These are phyloP conservation scores for Auxenochlorella pyrenoidosa DNA, from an alignment of 139 green algal genomes.

Conservation along the genomic window DNA sequence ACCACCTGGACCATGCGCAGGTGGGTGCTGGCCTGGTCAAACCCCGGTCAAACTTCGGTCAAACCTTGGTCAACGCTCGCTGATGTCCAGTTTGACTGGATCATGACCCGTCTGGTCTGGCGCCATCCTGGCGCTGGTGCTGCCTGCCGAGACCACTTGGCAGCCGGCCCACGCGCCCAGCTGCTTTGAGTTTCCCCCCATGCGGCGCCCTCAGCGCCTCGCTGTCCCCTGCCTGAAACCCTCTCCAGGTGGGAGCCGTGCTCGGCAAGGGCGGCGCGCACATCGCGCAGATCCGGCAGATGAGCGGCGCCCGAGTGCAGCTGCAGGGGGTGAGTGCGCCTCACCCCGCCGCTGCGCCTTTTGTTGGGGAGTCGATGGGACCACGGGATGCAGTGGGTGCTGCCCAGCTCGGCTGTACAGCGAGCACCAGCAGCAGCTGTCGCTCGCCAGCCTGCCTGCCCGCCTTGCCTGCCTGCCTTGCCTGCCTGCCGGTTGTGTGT, in stretches of 20 bases:
- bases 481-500: not conserved
- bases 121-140: too few species aligned
- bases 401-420: not conserved
- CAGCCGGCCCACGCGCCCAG: too few species aligned
- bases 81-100: too few species aligned
- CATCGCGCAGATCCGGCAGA: slow-evolving; percentile 40
- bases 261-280: slow-evolving; percentile 53
- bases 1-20: slow-evolving; percentile 36
- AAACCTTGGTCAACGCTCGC: too few species aligned
- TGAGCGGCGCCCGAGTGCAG: slow-evolving; percentile 47
- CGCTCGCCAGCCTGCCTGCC: not conserved
- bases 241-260: slow-evolving; percentile 45
- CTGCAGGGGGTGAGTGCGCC: slow-evolving; percentile 20
- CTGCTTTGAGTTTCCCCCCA: not conserved
- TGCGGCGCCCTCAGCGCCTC: not conserved
- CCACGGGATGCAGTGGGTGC: not conserved
- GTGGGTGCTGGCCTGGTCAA: not conserved
- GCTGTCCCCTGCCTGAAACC: not conserved
- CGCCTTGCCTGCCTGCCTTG: not conserved
- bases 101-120: too few species aligned
- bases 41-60: too few species aligned
- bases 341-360: not conserved
- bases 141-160: too few species aligned
- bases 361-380: not conserved
- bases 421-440: not conserved